These are phyloP conservation scores for Astraeus odoratus DNA, from an alignment of 768 basidiomycete species.

Conservation along the genomic window DNA sequence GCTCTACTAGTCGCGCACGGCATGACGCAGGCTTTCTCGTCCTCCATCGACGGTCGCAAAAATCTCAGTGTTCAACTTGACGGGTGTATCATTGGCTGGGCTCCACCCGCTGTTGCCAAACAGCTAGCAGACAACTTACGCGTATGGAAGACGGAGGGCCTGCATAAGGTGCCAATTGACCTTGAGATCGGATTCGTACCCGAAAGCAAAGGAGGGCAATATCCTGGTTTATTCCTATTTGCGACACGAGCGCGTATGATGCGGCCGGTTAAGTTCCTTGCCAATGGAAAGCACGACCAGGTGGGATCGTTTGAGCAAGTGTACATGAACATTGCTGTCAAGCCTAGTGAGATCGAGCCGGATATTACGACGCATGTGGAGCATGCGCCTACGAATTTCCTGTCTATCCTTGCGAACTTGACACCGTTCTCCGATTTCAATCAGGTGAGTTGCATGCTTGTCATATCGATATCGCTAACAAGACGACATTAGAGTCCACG, in stretches of 20 bases:
- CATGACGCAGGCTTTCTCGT: conserved; percentile 87
- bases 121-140: conserved; percentile 82
- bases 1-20: conserved; percentile 78
- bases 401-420: conserved; percentile 94
- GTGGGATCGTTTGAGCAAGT: conserved; percentile 98
- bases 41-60: conserved; percentile 71
- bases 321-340: conserved; percentile 97
- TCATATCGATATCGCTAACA: not conserved
- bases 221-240: conserved; percentile 93
- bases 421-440: conserved; percentile 99
- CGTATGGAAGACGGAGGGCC: conserved; percentile 90
- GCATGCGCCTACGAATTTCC: conserved; percentile 88
- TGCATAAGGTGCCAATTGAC: conserved; percentile 79
- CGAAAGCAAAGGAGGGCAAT: conserved; percentile 87
- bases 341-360: conserved; percentile 72
- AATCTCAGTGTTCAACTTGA: conserved; percentile 93
- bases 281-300: conserved; percentile 81
- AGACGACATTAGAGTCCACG: conserved; percentile 58
- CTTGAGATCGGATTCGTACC: conserved; percentile 93
- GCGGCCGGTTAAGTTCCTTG: conserved; percentile 90
- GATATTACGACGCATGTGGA: conserved; percentile 87
- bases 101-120: conserved; percentile 61
- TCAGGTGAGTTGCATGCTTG: conserved; percentile 50
- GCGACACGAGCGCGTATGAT: conserved; percentile 88
- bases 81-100: conserved; percentile 93